Percentiles rank a stretch among this genome's conserved stretches.
phyloP scores from a whole-genome alignment of 768 basidiomycete genomes.

The Porphyrellus cyaneotinctus region DNA sequence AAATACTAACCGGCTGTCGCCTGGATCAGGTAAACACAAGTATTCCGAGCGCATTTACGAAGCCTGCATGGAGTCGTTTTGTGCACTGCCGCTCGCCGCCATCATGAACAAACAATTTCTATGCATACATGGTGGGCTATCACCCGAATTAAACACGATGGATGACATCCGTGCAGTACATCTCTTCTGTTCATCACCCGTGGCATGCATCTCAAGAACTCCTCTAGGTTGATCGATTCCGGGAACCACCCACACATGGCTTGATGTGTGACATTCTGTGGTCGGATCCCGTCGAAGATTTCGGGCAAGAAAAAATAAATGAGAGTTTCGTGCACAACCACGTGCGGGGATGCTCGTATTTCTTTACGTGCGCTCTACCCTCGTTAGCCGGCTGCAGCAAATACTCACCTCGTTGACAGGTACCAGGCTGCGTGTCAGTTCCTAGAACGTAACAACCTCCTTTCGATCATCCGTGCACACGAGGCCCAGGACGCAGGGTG shows the following conservation, averaged over 20 bases:
- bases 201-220: not conserved
- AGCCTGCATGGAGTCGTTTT: slow-evolving; percentile 97
- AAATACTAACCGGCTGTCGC: slow-evolving; percentile 4
- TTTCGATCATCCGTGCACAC: slow-evolving; percentile 96
- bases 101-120: slow-evolving; percentile 99
- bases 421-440: slow-evolving; percentile 97
- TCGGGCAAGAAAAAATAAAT: slow-evolving; percentile 86
- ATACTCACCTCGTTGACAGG: slow-evolving; percentile 37
- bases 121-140: slow-evolving; percentile 96
- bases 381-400: not conserved
- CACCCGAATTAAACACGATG: slow-evolving; percentile 90
- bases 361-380: slow-evolving; percentile 65
- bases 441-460: slow-evolving; percentile 92
- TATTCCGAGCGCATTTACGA: slow-evolving; percentile 97
- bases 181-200: slow-evolving; percentile 5
- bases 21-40: slow-evolving; percentile 85
- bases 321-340: slow-evolving; percentile 95
- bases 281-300: slow-evolving; percentile 98
- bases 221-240: slow-evolving; percentile 89
- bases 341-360: slow-evolving; percentile 95
- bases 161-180: slow-evolving; percentile 88
- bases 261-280: slow-evolving; percentile 99
- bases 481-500: slow-evolving; percentile 99
- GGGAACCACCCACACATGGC: slow-evolving; percentile 95
- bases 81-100: slow-evolving; percentile 89